Percentiles rank a stretch among this genome's conserved stretches.
These are phyloP conservation scores for Sporothrix sp. DNA, from an alignment of 2,329 filamentous ascomycete species.

Conservation along the genomic window DNA sequence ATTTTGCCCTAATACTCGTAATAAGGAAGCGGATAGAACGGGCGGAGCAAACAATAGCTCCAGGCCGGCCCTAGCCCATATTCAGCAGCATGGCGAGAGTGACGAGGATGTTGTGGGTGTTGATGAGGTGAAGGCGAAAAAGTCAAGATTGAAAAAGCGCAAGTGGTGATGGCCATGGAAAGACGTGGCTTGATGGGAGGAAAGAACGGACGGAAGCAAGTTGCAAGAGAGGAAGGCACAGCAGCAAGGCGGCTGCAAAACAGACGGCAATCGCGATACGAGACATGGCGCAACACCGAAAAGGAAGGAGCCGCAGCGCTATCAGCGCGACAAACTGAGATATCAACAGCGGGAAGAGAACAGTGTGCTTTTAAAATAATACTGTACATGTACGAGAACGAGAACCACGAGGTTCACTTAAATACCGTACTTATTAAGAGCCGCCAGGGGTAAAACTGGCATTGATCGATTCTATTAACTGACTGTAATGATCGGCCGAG, in stretches of 20 bases:
- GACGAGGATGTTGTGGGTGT: not conserved
- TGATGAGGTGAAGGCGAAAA: not conserved
- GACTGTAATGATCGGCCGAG: too few species aligned
- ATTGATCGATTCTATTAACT: too few species aligned
- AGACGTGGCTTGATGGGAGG: too few species aligned
- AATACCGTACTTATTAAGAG: too few species aligned
- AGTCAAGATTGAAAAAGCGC: not conserved
- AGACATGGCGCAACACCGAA: not conserved
- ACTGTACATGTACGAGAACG: too few species aligned
- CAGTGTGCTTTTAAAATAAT: too few species aligned
- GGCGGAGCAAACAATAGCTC: conserved; percentile 1
- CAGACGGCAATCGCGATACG: not conserved
- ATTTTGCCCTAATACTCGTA: conserved; percentile 2
- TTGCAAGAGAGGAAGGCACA: too few species aligned
- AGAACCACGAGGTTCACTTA: too few species aligned
- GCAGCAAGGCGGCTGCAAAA: not conserved
- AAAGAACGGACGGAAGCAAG: not conserved
- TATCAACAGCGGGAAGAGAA: not conserved
- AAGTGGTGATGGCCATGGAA: not conserved
- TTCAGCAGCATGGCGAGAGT: not conserved
- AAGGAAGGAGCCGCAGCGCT: not conserved
- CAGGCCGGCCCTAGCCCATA: not conserved
- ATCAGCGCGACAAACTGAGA: conserved; percentile 1
- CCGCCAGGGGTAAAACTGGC: too few species aligned
- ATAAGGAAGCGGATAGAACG: conserved; percentile 2